A percentile compares a stretch with the other conserved stretches of the same genome.
phyloP scores from a whole-genome alignment of 768 basidiomycete genomes.

The Pleurotus platypus region DNA sequence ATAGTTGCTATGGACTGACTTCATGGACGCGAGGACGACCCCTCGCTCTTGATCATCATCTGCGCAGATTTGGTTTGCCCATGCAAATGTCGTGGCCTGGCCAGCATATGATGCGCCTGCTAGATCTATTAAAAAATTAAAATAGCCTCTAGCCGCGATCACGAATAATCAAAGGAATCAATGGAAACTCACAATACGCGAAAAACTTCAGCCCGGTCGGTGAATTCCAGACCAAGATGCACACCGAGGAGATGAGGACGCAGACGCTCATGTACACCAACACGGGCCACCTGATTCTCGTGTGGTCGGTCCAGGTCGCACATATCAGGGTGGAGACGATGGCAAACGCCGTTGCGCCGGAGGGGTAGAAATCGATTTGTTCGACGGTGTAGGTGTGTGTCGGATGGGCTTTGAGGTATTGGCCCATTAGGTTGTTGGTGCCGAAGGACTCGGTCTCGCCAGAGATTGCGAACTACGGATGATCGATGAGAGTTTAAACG shows the following conservation, averaged over 20 bases:
- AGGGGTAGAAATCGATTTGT: constrained; percentile 59
- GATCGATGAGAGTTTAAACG: constrained; percentile 12
- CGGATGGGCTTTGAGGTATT: constrained; percentile 51
- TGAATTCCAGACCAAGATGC: constrained; percentile 58
- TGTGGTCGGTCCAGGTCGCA: constrained; percentile 61
- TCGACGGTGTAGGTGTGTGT: constrained; percentile 60
- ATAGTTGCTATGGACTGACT: constrained; percentile 31
- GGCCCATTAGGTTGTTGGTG: constrained; percentile 71
- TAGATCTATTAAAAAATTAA: constrained; percentile 31
- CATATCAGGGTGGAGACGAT: constrained; percentile 62
- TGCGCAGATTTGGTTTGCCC: constrained; percentile 78
- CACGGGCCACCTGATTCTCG: constrained; percentile 56
- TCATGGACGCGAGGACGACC: constrained; percentile 75
- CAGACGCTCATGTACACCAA: constrained; percentile 61
- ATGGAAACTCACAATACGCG: constrained; percentile 58
- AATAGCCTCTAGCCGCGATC: too few species aligned
- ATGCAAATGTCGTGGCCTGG: constrained; percentile 75
- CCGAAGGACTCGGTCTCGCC: constrained; percentile 69
- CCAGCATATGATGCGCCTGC: constrained; percentile 70
- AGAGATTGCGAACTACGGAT: constrained; percentile 53
- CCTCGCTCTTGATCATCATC: constrained; percentile 69
- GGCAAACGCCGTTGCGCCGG: constrained; percentile 61
- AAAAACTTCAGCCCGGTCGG: constrained; percentile 68
- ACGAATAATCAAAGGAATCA: background rate
- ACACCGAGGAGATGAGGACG: constrained; percentile 49